Evolutionary conservation across 2,329 filamentous ascomycete genomes (phyloP).

Genomic region (Penicillium vulpinum): DNA sequence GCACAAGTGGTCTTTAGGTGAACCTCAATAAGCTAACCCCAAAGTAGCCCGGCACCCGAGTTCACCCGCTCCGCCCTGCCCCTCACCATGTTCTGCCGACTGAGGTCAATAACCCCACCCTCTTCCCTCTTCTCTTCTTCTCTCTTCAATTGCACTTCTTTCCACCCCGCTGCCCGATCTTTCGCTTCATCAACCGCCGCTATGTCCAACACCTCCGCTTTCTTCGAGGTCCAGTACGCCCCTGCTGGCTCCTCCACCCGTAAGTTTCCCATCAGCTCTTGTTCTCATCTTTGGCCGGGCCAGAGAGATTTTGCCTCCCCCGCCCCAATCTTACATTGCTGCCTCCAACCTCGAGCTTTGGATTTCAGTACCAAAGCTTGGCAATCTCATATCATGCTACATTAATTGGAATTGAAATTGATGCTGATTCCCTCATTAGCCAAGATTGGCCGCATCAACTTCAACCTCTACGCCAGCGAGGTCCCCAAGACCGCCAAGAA

Average conservation of each 20-base stretch:
- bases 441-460: conserved; percentile 78
- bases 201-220: conserved; percentile 71
- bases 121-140: conserved; percentile 42
- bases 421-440: conserved; percentile 48
- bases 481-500: conserved; percentile 87
- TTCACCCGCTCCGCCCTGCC: conserved; percentile 33
- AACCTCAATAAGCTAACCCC: conserved; percentile 26
- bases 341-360: background rate
- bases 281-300: conserved; percentile 20
- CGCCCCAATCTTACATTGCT: background rate
- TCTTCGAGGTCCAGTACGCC: conserved; percentile 70
- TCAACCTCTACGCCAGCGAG: conserved; percentile 80
- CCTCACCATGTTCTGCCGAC: conserved; percentile 46
- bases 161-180: conserved; percentile 31
- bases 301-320: conserved; percentile 14
- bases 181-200: conserved; percentile 60
- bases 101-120: conserved; percentile 48
- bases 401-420: conserved; percentile 15
- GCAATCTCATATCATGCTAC: conserved; percentile 21
- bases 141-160: conserved; percentile 43
- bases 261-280: conserved; percentile 26
- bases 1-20: conserved; percentile 18
- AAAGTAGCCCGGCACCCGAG: conserved; percentile 25
- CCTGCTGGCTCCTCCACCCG: conserved; percentile 33
- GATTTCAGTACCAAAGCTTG: background rate